phyloP scores from a whole-genome alignment of 2,329 filamentous ascomycete species.

The Aspergillus alliaceus region DNA sequence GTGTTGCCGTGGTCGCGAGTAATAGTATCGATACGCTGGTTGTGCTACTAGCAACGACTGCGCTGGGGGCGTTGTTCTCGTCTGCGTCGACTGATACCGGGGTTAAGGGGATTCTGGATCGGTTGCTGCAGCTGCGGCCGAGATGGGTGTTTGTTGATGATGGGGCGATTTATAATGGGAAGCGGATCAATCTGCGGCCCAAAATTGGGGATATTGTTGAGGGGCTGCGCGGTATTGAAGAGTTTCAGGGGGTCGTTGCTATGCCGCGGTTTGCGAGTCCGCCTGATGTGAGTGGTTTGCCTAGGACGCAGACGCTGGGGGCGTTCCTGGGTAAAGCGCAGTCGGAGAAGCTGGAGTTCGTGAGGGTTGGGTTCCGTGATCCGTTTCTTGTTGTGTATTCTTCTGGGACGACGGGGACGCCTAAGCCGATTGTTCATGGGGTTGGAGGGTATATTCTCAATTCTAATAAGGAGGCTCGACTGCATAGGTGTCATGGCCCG shows the following conservation, averaged over 20 bases:
- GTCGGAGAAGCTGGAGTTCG: constrained; percentile 51
- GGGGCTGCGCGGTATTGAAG: constrained; percentile 60
- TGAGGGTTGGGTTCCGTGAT: constrained; percentile 67
- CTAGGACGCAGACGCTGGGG: constrained; percentile 43
- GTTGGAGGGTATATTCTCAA: constrained; percentile 40
- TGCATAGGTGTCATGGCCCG: constrained; percentile 52
- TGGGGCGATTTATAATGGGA: constrained; percentile 75
- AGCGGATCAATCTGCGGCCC: constrained; percentile 65
- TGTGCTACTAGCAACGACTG: constrained; percentile 68
- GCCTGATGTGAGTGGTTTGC: constrained; percentile 58
- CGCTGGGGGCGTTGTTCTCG: constrained; percentile 73
- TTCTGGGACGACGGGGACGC: constrained; percentile 77
- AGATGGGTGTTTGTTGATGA: constrained; percentile 84
- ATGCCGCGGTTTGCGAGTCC: constrained; percentile 64
- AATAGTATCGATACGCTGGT: constrained; percentile 74
- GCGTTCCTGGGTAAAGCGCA: constrained; percentile 37
- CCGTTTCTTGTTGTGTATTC: constrained; percentile 77
- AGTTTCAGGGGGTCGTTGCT: constrained; percentile 65
- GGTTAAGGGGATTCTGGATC: constrained; percentile 71
- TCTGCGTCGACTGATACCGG: constrained; percentile 83
- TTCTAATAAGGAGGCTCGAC: constrained; percentile 58
- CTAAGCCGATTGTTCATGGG: constrained; percentile 83
- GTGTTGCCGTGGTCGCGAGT: constrained; percentile 72
- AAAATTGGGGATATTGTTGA: constrained; percentile 69
- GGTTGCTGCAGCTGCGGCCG: constrained; percentile 72